phyloP scores from a whole-genome alignment of 2,329 filamentous ascomycete species.

The Alternaria consortialis region DNA sequence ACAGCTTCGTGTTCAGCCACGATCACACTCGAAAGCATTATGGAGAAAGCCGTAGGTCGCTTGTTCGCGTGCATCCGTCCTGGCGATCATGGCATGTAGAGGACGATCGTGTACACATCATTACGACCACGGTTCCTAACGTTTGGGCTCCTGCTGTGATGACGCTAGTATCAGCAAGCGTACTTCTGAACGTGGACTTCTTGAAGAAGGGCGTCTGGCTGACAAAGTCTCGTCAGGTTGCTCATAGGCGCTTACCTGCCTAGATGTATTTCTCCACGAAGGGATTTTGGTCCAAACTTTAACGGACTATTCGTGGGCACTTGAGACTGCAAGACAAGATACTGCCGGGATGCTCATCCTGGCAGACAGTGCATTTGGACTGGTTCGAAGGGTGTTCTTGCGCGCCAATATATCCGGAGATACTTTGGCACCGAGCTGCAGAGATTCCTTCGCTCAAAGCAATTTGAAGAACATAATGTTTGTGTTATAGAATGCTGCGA shows the following conservation, averaged over 20 bases:
- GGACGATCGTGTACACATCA: background rate
- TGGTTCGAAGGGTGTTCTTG: slow-evolving; percentile 28
- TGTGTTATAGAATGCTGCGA: slow-evolving; percentile 54
- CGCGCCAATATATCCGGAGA: slow-evolving; percentile 32
- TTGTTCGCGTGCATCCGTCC: slow-evolving; percentile 56
- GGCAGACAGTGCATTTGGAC: slow-evolving; percentile 22
- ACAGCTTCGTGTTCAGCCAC: slow-evolving; percentile 66
- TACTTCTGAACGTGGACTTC: slow-evolving; percentile 12
- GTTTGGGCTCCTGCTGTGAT: slow-evolving; percentile 19
- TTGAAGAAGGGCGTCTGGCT: background rate
- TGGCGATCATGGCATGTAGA: slow-evolving; percentile 44
- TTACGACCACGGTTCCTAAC: slow-evolving; percentile 17
- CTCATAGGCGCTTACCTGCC: slow-evolving; percentile 26
- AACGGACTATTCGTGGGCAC: slow-evolving; percentile 31
- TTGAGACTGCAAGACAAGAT: slow-evolving; percentile 29
- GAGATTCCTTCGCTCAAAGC: slow-evolving; percentile 57
- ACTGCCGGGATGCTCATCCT: slow-evolving; percentile 29
- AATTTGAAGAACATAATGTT: slow-evolving; percentile 51
- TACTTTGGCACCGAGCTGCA: slow-evolving; percentile 57
- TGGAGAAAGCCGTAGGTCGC: slow-evolving; percentile 56
- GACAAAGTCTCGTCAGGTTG: slow-evolving; percentile 17
- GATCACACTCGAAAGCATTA: slow-evolving; percentile 58
- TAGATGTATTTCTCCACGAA: slow-evolving; percentile 29
- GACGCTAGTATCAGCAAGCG: slow-evolving; percentile 7
- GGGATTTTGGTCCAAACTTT: slow-evolving; percentile 11